Conservation (phyloP, 352 stramenopile genomes). For the Salisapilia sapeloensis region DNA sequence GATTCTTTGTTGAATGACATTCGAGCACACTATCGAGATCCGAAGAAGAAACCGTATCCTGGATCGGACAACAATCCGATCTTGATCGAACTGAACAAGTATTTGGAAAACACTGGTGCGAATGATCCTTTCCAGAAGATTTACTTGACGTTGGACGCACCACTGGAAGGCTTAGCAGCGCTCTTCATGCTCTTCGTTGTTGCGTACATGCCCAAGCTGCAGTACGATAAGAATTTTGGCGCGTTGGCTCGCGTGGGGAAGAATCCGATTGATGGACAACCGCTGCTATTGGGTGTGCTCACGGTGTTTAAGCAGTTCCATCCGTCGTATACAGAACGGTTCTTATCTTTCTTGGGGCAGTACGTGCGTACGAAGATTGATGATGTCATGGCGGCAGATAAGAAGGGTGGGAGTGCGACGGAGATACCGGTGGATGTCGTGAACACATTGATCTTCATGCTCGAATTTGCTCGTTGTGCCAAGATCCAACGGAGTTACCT, state of each 20-base stretch:
- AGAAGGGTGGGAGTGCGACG: slow-evolving; percentile 13
- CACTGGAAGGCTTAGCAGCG: slow-evolving; percentile 79
- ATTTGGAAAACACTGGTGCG: slow-evolving; percentile 82
- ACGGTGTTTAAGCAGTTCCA: slow-evolving; percentile 93
- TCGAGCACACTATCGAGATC: slow-evolving; percentile 68
- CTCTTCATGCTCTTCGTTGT: slow-evolving; percentile 88
- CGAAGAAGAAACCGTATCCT: slow-evolving; percentile 68
- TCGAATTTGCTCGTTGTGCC: slow-evolving; percentile 68
- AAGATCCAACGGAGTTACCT: slow-evolving; percentile 74
- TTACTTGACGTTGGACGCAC: slow-evolving; percentile 86
- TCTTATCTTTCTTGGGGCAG: slow-evolving; percentile 86
- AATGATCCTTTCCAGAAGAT: slow-evolving; percentile 90
- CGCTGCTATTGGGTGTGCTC: slow-evolving; percentile 79
- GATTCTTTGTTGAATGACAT: slow-evolving; percentile 81
- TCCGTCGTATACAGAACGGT: slow-evolving; percentile 85
- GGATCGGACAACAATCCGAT: slow-evolving; percentile 64
- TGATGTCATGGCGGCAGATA: slow-evolving; percentile 53
- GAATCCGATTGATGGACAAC: slow-evolving; percentile 87
- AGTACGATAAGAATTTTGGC: slow-evolving; percentile 85
- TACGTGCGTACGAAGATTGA: slow-evolving; percentile 84
- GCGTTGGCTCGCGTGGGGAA: slow-evolving; percentile 77
- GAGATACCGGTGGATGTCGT: slow-evolving; percentile 67
- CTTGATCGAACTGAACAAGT: slow-evolving; percentile 82
- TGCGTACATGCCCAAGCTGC: slow-evolving; percentile 87
- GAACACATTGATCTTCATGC: slow-evolving; percentile 83